Evolutionary conservation across 2,329 filamentous ascomycete species (phyloP), one percentile per base, ranked within the genome.

Genomic region (Talaromyces sp.): DNA sequence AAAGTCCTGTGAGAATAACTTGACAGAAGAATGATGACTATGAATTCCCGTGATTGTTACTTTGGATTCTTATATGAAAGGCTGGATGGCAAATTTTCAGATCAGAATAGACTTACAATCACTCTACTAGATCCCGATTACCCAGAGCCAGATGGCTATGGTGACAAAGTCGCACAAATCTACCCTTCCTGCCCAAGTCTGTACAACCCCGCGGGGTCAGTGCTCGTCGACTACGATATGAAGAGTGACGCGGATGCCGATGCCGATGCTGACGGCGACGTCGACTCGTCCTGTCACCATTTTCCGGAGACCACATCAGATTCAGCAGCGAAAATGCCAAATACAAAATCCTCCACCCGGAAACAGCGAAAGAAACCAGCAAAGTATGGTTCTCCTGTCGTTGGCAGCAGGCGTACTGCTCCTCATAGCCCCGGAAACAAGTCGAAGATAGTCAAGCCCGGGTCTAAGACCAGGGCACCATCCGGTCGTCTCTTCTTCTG

Each of bases 401-500:
- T 57, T 19, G 43, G 53, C 27, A 59, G 43, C 27, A 62, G 59
- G 48, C 52, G 56, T 17, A 31, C 10, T 46, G 17, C 52, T n/a
- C 57, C 52, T n/a, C 57, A 56, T 27, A 54, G 56, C 24, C n/a
- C 43, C 21, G 50, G 29, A n/a, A 38, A 61, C 10, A 56, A 35
- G 12, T 48, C 53, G 21, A 62, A 51, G 14, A 10, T 24, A 24
- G 51, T 11, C 19, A 59, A 41, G 9, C 21, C 43, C 10, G 21
- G n/a, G 8, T 55, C 55, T 5, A 57, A 51, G 12, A 48, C 35
- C n/a, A 62, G 41, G 27, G 29, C 7, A 27, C 24, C 29, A 57
- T 14, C 32, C 35, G 35, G 12, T 6, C 54, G 54, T 26, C 35
- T 17, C 1, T 94, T 93, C 69, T 80, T 82, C 26, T 97, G 93